Conservation (phyloP, 768 basidiomycete species). For the Paxillus ammoniavirescens region DNA sequence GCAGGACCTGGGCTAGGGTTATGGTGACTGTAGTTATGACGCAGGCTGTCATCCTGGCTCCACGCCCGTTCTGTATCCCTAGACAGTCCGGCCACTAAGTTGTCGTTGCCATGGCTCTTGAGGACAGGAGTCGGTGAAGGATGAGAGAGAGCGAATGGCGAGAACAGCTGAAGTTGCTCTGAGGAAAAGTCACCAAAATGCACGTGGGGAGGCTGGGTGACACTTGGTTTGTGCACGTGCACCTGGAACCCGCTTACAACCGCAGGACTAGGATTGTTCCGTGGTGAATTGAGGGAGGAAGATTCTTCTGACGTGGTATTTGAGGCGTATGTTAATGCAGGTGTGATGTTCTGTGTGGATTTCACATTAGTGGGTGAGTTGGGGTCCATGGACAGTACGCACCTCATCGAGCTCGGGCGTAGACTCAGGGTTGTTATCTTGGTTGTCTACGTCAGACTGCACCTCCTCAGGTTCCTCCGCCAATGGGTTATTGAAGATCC, state of each 20-base stretch:
- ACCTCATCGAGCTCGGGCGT: constrained; percentile 29
- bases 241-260: constrained; percentile 15
- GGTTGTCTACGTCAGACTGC: constrained; percentile 13
- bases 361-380: constrained; percentile 9
- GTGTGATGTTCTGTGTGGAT: constrained; percentile 25
- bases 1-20: constrained; percentile 14
- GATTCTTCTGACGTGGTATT: constrained; percentile 45
- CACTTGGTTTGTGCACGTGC: constrained; percentile 28
- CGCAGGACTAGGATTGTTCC: constrained; percentile 16
- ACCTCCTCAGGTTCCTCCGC: constrained; percentile 54
- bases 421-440: constrained; percentile 5
- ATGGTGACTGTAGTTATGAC: constrained; percentile 5
- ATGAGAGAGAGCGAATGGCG: constrained; percentile 18
- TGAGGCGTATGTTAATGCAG: constrained; percentile 39
- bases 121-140: not conserved
- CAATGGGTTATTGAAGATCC: constrained; percentile 68
- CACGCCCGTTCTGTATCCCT: constrained; percentile 13
- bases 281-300: constrained; percentile 29
- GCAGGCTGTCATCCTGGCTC: constrained; percentile 24
- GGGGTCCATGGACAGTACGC: constrained; percentile 7
- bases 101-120: not conserved
- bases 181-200: constrained; percentile 31
- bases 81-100: constrained; percentile 1
- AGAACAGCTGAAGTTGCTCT: constrained; percentile 29
- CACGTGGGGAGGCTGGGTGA: constrained; percentile 28